A percentile compares a stretch with the other conserved stretches of the same genome.
phyloP scores from a whole-genome alignment of 192 early-diverging fungal genomes.

The Spinellus fusiger region DNA sequence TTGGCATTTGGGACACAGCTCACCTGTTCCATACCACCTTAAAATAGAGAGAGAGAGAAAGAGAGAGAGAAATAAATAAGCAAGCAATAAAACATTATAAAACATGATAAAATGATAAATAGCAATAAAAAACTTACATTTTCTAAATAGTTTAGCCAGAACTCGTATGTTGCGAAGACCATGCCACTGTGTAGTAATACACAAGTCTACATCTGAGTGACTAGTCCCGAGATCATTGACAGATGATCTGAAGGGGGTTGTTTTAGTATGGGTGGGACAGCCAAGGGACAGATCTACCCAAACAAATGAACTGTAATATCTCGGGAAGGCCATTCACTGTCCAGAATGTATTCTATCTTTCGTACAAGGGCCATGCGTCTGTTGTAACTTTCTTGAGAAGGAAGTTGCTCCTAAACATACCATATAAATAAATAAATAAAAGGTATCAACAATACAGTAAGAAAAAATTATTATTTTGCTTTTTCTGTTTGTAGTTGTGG shows the following conservation, averaged over 20 bases:
- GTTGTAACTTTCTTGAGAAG: conserved; percentile 62
- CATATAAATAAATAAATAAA: no score
- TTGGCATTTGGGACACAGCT: conserved; percentile 78
- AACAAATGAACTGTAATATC: conserved; percentile 80
- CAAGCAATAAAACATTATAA: background rate
- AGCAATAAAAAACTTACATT: conserved; percentile 45
- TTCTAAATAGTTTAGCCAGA: conserved; percentile 66
- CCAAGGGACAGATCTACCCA: conserved; percentile 51
- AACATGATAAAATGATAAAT: background rate
- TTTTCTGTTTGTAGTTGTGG: no score
- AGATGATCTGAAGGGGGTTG: conserved; percentile 56
- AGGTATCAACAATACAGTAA: no score
- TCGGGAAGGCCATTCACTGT: conserved; percentile 74
- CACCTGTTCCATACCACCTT: conserved; percentile 77
- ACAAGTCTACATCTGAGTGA: conserved; percentile 87
- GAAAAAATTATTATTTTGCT: no score
- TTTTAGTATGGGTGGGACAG: background rate
- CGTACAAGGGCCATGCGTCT: conserved; percentile 60
- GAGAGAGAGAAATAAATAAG: no score
- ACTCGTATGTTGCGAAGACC: conserved; percentile 71
- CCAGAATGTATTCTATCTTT: conserved; percentile 77
- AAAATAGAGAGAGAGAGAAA: conserved; percentile 3
- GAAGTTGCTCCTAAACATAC: conserved; percentile 42
- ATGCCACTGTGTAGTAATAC: conserved; percentile 79
- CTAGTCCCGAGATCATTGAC: conserved; percentile 83